Evolutionary conservation across 2,329 filamentous ascomycete species (phyloP).

Genomic region (Botrytis cinerea): DNA sequence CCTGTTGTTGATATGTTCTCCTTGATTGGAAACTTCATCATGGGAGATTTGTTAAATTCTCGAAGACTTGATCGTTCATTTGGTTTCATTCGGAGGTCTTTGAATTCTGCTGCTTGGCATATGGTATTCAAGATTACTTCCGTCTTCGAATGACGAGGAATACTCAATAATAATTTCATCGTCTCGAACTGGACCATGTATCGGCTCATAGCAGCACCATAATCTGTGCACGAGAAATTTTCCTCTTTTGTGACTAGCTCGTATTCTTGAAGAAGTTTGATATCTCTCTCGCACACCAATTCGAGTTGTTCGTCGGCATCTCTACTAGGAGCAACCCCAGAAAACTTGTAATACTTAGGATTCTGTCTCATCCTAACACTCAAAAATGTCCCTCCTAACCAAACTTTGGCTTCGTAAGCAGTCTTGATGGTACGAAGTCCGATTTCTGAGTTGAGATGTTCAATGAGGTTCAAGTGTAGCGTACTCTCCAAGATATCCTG

Average conservation of each 20-base stretch:
- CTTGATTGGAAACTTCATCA: constrained; percentile 71
- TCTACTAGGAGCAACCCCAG: constrained; percentile 51
- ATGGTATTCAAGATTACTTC: constrained; percentile 69
- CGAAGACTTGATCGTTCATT: constrained; percentile 71
- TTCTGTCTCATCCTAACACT: constrained; percentile 73
- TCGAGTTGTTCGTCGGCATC: constrained; percentile 65
- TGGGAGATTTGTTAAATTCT: constrained; percentile 67
- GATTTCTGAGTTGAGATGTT: constrained; percentile 84
- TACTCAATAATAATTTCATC: constrained; percentile 68
- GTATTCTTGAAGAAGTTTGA: constrained; percentile 62
- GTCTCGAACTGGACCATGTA: constrained; percentile 81
- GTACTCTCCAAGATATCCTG: constrained; percentile 75
- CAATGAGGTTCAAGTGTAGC: constrained; percentile 76
- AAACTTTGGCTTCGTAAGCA: constrained; percentile 65
- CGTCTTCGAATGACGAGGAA: constrained; percentile 61
- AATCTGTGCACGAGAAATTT: constrained; percentile 64
- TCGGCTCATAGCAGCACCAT: constrained; percentile 77
- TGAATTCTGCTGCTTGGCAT: constrained; percentile 70
- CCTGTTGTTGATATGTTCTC: constrained; percentile 63
- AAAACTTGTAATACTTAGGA: constrained; percentile 68
- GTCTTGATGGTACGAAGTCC: constrained; percentile 71
- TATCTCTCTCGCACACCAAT: constrained; percentile 69
- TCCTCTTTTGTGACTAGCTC: constrained; percentile 54
- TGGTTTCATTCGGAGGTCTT: constrained; percentile 68
- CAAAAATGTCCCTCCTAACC: constrained; percentile 77